Evolutionary conservation across 129 eudicot genomes (phyloP).

Genomic region (Tagetes erecta): DNA sequence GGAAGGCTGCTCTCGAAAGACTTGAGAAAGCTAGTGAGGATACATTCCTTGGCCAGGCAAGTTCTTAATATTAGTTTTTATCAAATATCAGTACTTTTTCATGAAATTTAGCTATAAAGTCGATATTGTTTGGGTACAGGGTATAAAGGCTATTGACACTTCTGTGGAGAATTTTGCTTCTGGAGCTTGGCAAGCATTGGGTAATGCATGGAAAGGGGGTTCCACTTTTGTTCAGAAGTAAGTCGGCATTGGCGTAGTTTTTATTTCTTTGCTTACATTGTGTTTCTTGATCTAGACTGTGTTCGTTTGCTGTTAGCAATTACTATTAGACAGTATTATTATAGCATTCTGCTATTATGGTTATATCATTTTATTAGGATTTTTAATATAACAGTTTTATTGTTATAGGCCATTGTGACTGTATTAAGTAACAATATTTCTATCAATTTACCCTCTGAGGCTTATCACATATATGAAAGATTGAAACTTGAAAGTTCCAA

Average conservation of each 20-base stretch:
- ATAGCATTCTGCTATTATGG: background rate
- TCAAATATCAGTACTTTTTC: background rate
- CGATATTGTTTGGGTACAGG: constrained; percentile 44
- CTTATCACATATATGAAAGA: background rate
- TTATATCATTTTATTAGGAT: background rate
- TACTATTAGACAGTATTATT: background rate
- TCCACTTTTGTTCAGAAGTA: constrained; percentile 73
- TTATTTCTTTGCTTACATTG: background rate
- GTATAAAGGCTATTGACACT: constrained; percentile 72
- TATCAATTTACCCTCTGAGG: background rate
- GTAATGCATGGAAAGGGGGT: constrained; percentile 88
- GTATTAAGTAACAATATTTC: background rate
- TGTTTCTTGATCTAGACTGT: background rate
- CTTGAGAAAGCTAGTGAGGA: constrained; percentile 93
- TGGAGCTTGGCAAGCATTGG: constrained; percentile 96
- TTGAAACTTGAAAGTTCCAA: no score
- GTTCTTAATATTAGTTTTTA: constrained; percentile 10
- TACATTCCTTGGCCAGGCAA: constrained; percentile 85
- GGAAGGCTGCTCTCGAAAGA: constrained; percentile 72
- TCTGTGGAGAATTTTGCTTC: constrained; percentile 84
- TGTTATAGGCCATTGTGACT: background rate
- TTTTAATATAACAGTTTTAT: background rate
- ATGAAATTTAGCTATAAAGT: background rate
- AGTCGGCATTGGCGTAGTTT: constrained; percentile 16
- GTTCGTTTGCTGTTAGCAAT: background rate